Evolutionary conservation across 345 rosid species (phyloP), one percentile per base, ranked within the genome.

Genomic region (Aegle marmelos): DNA sequence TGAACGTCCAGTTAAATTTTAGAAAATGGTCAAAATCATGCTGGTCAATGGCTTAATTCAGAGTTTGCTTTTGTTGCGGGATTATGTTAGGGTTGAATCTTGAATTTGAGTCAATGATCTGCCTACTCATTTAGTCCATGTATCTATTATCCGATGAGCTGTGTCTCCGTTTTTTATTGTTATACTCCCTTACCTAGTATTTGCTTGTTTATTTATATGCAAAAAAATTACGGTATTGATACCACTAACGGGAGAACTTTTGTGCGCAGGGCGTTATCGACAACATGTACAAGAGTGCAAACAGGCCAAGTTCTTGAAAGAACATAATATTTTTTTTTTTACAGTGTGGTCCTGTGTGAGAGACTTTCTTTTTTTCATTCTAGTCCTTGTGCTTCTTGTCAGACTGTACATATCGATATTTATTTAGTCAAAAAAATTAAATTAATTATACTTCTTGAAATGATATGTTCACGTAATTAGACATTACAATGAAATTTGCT

Each of bases 271-370:
- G 65, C 70, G 83, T 84, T 54, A 90, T 95, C 28, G 92, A 93
- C 82, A 78, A 77, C 80, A 85, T 92, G 95, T 95, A 95, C 87
- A 87, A 87, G 79, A 84, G 85, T 45, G 82, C 82, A 37, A 81
- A 73, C 83, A 86, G 86, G 80, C 86, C 85, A 34, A 83, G 76
- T 48, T 76, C 87, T 24, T 78, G 81, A 76, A 76, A 33, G 57
- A 41, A 22, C 53, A 16, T 71, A 54, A 27, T 19, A n/a, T n/a
- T n/a, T n/a, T n/a, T n/a, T n/a, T n/a, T 10, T 33, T 22, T 4
- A 36, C 13, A 66, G 9, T 68, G 9, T 53, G 5, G 37, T 33
- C 4, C 41, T 3, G 5, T 13, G 21, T 50, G 10, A 30, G 10
- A 6, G 3, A 53, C 25, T 33, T 70, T 72, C 39, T 45, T 37